These are phyloP conservation scores for Allium fistulosum DNA, from an alignment of 106 monocot species.

Conservation along the genomic window DNA sequence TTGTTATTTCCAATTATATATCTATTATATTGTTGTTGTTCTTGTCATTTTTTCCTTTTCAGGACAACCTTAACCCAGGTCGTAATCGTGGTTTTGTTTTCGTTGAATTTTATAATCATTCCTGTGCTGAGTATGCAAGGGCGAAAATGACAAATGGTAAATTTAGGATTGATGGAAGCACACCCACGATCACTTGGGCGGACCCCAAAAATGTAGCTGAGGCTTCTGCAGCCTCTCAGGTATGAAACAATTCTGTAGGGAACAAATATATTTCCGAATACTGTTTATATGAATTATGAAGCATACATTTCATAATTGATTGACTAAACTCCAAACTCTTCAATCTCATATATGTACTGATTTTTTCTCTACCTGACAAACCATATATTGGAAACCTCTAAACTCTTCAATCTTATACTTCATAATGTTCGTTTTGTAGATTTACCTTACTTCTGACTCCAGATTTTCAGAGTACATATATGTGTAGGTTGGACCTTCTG, in stretches of 20 bases:
- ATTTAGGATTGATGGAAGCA: conserved; percentile 79
- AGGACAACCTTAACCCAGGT: conserved; percentile 63
- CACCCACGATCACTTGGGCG: conserved; percentile 93
- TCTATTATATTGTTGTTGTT: not conserved
- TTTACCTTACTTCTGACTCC: no score
- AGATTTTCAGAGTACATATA: no score
- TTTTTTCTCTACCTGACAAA: no score
- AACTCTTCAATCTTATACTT: no score
- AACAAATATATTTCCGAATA: no score
- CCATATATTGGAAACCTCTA: no score
- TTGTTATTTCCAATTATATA: not conserved
- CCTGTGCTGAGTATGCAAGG: conserved; percentile 90
- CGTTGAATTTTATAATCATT: conserved; percentile 89
- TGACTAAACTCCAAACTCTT: no score
- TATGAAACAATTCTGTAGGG: conserved; percentile 2
- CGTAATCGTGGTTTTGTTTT: conserved; percentile 87
- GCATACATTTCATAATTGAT: no score
- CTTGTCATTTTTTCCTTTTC: conserved; percentile 1
- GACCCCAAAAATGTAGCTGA: conserved; percentile 63
- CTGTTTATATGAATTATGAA: no score
- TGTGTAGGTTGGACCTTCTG: no score
- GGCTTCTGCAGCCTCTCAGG: conserved; percentile 57
- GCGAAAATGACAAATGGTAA: conserved; percentile 66
- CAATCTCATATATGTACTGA: no score
- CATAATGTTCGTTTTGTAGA: no score